Base-by-base conservation (phyloP, 2,329 filamentous ascomycete genomes). In the Penicillium hordei region DNA sequence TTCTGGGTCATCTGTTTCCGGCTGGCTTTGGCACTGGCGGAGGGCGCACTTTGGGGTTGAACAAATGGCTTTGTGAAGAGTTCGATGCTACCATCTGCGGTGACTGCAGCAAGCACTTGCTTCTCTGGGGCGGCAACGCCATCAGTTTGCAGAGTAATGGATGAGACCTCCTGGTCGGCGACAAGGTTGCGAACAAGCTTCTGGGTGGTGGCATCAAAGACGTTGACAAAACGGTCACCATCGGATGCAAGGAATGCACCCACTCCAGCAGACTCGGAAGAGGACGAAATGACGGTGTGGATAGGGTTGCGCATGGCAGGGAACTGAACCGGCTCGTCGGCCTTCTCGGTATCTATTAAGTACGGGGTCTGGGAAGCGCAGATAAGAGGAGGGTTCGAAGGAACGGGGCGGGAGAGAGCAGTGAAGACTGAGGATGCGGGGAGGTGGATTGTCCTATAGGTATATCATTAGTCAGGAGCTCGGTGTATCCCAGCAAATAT, bases 301-400 rank as follows among this genome's bases (percentile, higher is more conserved):
- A 83, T 75, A n/a, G 75, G 68, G 55, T 79, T 80, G 54, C 75
- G 77, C 73, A 82, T 81, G 12, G 79, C 79, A 48, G 78, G 76
- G 64, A 81, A 82, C 17, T 74, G 71, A 31, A 73, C 60, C 6
- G 75, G 71, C 52, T 75, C 70, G 42, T 75, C 74, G 38, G 72
- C 68, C 8, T 74, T 72, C 44, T 76, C 73, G 42, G 76, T 62
- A 55, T 78, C 71, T 57, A 82, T 73, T 51, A 81, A 70, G 62
- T 78, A 79, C 1, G 80, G 77, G 9, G 76, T 77, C 63, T 81
- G 77, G 12, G 80, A 82, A 48, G 81, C 80, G 64, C 79, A 82
- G 44, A 83, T 73, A 33, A 82, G 72, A 39, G 78, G 74, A 40
- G 74, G 72, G 60, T 72, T 72, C 12, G 72, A 74, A 44, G 72